Evolutionary conservation across 176 grass and related monocot species (phyloP), one percentile per base, ranked within the genome.

Genomic region (Carex littledalei): DNA sequence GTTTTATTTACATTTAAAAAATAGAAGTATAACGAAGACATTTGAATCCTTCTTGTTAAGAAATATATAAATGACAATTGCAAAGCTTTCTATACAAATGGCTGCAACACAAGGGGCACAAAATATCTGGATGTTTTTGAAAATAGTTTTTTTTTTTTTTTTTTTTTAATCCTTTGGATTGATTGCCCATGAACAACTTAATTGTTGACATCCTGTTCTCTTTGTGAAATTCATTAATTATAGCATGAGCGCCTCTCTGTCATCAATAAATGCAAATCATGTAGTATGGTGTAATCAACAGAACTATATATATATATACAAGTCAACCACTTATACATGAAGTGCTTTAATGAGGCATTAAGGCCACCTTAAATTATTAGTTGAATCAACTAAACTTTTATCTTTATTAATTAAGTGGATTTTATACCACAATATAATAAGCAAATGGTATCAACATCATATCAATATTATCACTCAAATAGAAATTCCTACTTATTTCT

Each of bases 221-320:
- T 50, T 1, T 22, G 70, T 29, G 71, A 50, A 75, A 75, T 75
- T 52, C 32, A 69, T 39, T 50, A 74, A 26, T 76, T 15, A 54
- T 6, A 29, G 20, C 21, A 77, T 50, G 72, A 29, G 47, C 4
- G 47, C 47, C 43, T 77, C 21, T 10, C 72, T 77, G 71, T 76
- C 72, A 31, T 4, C 72, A 77, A 31, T 77, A 77, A 77, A 77
- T 77, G 72, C 72, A 22, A 54, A 77, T 54, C 21, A 31, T 54
- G 22, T 16, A 77, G 47, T 8, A 1, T 3, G 72, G 22, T 77
- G 72, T 4, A 77, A 54, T 77, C 2, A 71, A 71, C 16, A 71
- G 17, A 71, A 8, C 35, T 43, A 43, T 29, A 29, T 26, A 26
- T 39, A 39, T 39, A 39, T 39, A 39, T 16, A 71, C 8, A 20